Base-by-base conservation (phyloP, 495 filamentous ascomycete genomes). In the Extremus antarcticus region DNA sequence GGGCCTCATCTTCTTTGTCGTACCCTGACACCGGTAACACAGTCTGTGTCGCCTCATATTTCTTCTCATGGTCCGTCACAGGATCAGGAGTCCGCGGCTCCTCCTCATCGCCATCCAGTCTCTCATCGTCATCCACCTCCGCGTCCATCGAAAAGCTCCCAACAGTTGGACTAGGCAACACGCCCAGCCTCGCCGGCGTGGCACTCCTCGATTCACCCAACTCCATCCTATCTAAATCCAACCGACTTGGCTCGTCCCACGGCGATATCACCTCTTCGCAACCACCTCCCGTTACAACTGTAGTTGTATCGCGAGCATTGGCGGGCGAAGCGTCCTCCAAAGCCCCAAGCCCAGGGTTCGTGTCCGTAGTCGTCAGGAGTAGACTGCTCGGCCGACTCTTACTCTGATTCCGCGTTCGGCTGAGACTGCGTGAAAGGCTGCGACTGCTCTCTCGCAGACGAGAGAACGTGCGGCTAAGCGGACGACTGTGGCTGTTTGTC, bases 151-250 rank as follows among this genome's bases (percentile, higher is more conserved):
- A 45, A 45, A 45, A 45, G 7, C 8, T 8, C 7, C 19, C 41
- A 7, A 17, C 41, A 45, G 46, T 21, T 21, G 48, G 48, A 51
- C 48, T 51, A 51, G 48, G 48, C 48, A 51, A 39, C 8, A 51
- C 29, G 20, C 48, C 48, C 48, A 51, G 17, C 25, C 48, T 48
- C 19, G 41, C 41, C 41, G 41, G 41, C 41, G 20, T 25, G 13
- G 10, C 23, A 25, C 15, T 45, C 15, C 19, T 45, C 41, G 3
- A 3, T 17, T 7, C 41, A n/a, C 41, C 17, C 29, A 35, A 13
- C 29, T 4, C 13, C 29, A 7, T 35, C 29, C 29, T 13, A 35
- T 35, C 29, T n/a, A n/a, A n/a, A n/a, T n/a, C n/a, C n/a, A n/a
- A n/a, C n/a, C n/a, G n/a, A 13, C 29, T 35, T 13, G 29, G 29